phyloP scores from a whole-genome alignment of 768 basidiomycete species.

The Calocera viscosa region DNA sequence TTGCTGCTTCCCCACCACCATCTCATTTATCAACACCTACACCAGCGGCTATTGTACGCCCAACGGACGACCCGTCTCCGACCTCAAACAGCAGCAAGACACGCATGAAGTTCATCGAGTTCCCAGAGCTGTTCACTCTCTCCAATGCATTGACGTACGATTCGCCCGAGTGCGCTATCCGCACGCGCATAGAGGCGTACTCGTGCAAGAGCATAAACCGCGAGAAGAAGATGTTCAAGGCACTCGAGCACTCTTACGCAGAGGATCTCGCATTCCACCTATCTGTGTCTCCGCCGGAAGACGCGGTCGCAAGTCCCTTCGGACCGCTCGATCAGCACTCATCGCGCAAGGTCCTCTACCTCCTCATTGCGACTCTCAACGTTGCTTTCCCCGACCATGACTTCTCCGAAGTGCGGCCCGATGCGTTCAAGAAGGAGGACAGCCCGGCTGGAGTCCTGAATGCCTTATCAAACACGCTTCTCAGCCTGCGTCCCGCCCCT shows the following conservation, averaged over 20 bases:
- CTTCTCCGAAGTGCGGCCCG: slow-evolving; percentile 82
- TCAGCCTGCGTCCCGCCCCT: slow-evolving; percentile 38
- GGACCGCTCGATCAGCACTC: slow-evolving; percentile 77
- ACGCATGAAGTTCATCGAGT: slow-evolving; percentile 83
- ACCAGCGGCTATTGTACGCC: background rate
- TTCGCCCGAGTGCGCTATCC: slow-evolving; percentile 74
- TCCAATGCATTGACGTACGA: slow-evolving; percentile 71
- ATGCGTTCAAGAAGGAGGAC: slow-evolving; percentile 72
- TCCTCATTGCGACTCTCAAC: slow-evolving; percentile 93
- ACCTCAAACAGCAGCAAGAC: background rate
- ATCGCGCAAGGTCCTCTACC: slow-evolving; percentile 80
- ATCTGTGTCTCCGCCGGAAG: slow-evolving; percentile 60
- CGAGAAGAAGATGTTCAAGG: slow-evolving; percentile 91
- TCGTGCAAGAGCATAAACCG: slow-evolving; percentile 94
- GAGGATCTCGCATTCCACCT: slow-evolving; percentile 50
- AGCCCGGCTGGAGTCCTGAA: slow-evolving; percentile 62
- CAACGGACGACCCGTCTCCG: background rate
- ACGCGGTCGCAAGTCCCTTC: slow-evolving; percentile 47
- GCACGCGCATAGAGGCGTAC: slow-evolving; percentile 91
- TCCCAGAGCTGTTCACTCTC: slow-evolving; percentile 63
- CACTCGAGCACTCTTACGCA: slow-evolving; percentile 77
- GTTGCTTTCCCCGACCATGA: slow-evolving; percentile 96
- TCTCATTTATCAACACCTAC: background rate
- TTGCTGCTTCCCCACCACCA: background rate
- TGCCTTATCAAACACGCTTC: slow-evolving; percentile 69